Percentiles rank a stretch among this genome's conserved stretches.
phyloP scores from a whole-genome alignment of 805 yeast genomes.

The Metschnikowia kunwiensis region DNA sequence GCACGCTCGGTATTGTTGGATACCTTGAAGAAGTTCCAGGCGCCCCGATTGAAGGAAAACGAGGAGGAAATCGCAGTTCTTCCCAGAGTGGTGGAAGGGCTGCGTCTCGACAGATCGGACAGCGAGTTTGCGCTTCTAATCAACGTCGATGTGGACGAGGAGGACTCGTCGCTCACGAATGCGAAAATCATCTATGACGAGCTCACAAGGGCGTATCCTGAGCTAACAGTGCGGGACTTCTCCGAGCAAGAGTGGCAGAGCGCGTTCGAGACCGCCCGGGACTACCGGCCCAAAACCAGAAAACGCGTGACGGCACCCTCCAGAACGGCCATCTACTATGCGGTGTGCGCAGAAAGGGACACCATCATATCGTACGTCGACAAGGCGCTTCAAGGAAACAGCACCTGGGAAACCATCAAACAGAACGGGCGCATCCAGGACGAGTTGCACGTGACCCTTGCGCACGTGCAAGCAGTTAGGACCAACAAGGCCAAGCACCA shows the following conservation, averaged over 20 bases:
- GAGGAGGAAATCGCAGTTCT: slow-evolving; percentile 4
- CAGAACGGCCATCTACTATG: slow-evolving; percentile 15
- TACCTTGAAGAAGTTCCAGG: slow-evolving; percentile 8
- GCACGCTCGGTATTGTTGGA: slow-evolving; percentile 21
- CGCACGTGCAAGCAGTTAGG: slow-evolving; percentile 36
- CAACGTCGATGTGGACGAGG: slow-evolving; percentile 40
- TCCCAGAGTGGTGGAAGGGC: slow-evolving; percentile 9
- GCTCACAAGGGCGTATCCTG: slow-evolving; percentile 20
- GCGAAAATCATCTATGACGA: slow-evolving; percentile 35
- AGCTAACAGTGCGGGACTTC: slow-evolving; percentile 7
- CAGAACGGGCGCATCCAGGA: slow-evolving; percentile 41
- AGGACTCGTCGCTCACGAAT: slow-evolving; percentile 35
- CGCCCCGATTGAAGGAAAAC: slow-evolving; percentile 11
- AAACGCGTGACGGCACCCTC: slow-evolving; percentile 28
- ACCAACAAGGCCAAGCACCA: slow-evolving; percentile 13
- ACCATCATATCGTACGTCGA: slow-evolving; percentile 14
- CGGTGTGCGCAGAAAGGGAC: slow-evolving; percentile 5
- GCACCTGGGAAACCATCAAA: slow-evolving; percentile 26
- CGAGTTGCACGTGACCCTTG: slow-evolving; percentile 65
- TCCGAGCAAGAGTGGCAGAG: slow-evolving; percentile 35
- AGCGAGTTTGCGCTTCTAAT: slow-evolving; percentile 63
- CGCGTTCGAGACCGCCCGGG: slow-evolving; percentile 53
- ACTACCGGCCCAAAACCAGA: slow-evolving; percentile 49
- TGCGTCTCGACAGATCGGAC: slow-evolving; percentile 38
- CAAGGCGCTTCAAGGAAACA: slow-evolving; percentile 6